A percentile compares a stretch with the other conserved stretches of the same genome.
phyloP scores from a whole-genome alignment of 306 rosid genomes.

The Dryas octopetala region DNA sequence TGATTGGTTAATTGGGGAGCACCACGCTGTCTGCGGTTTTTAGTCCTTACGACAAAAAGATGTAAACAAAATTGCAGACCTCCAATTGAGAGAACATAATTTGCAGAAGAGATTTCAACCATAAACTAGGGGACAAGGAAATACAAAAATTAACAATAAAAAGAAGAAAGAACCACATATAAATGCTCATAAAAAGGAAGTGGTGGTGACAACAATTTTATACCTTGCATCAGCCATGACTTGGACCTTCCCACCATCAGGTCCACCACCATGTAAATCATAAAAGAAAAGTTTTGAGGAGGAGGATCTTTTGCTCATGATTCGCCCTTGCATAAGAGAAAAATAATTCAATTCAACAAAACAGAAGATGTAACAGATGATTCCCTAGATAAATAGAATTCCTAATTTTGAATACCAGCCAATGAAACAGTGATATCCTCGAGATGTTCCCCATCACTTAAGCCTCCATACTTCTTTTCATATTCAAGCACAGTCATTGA shows the following conservation, averaged over 20 bases:
- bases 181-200: background rate
- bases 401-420: slow-evolving; percentile 48
- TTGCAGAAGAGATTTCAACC: too few species aligned
- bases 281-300: slow-evolving; percentile 72
- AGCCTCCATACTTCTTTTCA: slow-evolving; percentile 44
- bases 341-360: background rate
- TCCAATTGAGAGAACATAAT: too few species aligned
- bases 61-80: too few species aligned
- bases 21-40: too few species aligned
- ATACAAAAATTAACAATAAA: background rate
- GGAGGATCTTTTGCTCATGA: slow-evolving; percentile 70
- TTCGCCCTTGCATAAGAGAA: slow-evolving; percentile 37
- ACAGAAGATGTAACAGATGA: background rate
- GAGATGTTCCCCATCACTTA: slow-evolving; percentile 69
- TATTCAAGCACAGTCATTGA: slow-evolving; percentile 50
- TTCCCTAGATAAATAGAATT: background rate
- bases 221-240: slow-evolving; percentile 91
- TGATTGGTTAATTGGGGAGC: too few species aligned
- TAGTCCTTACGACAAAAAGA: too few species aligned
- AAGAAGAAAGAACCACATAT: background rate
- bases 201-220: background rate
- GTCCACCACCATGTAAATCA: slow-evolving; percentile 55
- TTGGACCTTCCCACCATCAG: slow-evolving; percentile 61
- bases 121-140: too few species aligned
- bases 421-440: slow-evolving; percentile 63